Evolutionary conservation across 2,329 filamentous ascomycete species (phyloP), one percentile per base, ranked within the genome.

Genomic region (Trichoderma citrinoviride): DNA sequence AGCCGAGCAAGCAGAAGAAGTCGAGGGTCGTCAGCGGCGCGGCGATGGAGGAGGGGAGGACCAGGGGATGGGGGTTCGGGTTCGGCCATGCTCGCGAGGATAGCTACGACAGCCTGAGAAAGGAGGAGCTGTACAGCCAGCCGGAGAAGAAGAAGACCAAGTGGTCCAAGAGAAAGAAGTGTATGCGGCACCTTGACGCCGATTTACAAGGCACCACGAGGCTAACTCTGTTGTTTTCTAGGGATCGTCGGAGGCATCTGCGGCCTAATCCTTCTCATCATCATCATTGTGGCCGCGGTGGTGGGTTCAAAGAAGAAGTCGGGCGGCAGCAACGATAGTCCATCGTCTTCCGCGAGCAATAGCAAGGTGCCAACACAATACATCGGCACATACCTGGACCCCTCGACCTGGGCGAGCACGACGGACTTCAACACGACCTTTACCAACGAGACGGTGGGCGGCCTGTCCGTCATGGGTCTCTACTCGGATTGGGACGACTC

Each of bases 391-490:
- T 89, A 90, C 68, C 82, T 97, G 21, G 93, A 99, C 73, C 95
- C 95, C 0, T 96, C 92, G 76, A 88, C 89, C 2, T 99, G 95
- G 95, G 90, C 90, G 69, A 90, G 96, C 70, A 97, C 93, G 0
- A 85, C 83, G 0, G 92, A 93, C 72, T 97, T 98, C 81, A 99
- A 99, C 74, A 85, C 94, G 67, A 98, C 95, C 0, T 99, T 96
- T 75, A 99, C 95, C 0, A 87, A 89, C 66, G 85, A 87, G 56
- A 93, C 87, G 15, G 89, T 98, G 0, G 95, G 95, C 21, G 91
- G 89, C 3, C 82, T 99, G n/a, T 89, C 92, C 0, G 77, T 98
- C 66, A 98, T 98, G 88, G 95, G 95, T 0, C 83, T 99, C 25
- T 90, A 91, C 73, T 87, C 87, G 0, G 83, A 86, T 0, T 99